phyloP scores from a whole-genome alignment of 2,329 filamentous ascomycete species.

The Emmonsia crescens region DNA sequence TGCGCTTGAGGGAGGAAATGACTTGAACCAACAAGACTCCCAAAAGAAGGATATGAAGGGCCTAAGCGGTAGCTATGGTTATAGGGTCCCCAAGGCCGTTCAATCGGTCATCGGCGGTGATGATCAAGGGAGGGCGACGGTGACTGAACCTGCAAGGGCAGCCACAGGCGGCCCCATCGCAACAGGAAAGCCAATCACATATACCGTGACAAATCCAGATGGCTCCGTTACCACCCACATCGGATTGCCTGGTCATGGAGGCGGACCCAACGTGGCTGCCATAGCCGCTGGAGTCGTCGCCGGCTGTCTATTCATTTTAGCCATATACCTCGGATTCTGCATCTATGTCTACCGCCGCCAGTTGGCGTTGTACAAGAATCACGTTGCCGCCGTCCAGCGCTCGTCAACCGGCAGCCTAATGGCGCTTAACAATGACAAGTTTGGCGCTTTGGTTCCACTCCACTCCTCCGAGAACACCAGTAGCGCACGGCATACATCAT shows the following conservation, averaged over 20 bases:
- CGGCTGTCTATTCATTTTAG: constrained; percentile 52
- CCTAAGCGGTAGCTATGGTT: constrained; percentile 52
- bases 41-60: constrained; percentile 44
- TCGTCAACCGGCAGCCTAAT: constrained; percentile 37
- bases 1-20: constrained; percentile 45
- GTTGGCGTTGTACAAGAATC: constrained; percentile 57
- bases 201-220: constrained; percentile 46
- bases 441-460: constrained; percentile 6
- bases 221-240: constrained; percentile 27
- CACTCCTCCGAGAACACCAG: constrained; percentile 16
- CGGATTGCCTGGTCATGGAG: constrained; percentile 18
- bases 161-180: constrained; percentile 60
- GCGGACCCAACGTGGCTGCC: constrained; percentile 41
- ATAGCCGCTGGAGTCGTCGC: constrained; percentile 53
- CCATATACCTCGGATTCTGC: constrained; percentile 64
- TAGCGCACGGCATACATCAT: constrained; percentile 10
- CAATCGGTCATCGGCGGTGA: constrained; percentile 57
- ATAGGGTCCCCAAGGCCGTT: constrained; percentile 57
- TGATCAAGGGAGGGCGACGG: constrained; percentile 56
- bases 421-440: constrained; percentile 9
- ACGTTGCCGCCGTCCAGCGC: constrained; percentile 55
- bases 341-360: constrained; percentile 67
- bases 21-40: constrained; percentile 41
- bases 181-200: constrained; percentile 58
- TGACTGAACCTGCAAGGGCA: constrained; percentile 50